Evolutionary conservation across 306 rosid species (phyloP), one percentile per base, ranked within the genome.

Genomic region (Myrica gale): DNA sequence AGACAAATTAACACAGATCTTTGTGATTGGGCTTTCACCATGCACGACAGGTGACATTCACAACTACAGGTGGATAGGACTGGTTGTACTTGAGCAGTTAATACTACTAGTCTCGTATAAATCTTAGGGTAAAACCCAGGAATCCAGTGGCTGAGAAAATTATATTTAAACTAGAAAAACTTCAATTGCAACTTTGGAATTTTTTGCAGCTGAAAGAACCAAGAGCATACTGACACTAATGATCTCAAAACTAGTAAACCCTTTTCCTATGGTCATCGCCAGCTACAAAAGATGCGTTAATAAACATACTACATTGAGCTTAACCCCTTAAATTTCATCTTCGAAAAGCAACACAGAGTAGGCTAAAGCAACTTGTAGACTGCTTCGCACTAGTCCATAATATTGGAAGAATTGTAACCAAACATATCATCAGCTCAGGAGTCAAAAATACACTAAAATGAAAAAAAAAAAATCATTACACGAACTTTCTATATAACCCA

Each of bases 401-500:
- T 69, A 62, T 70, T 68, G 61, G 78, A 51, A 73, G 66, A 6
- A 61, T 52, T 61, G 78, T 76, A 75, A 71, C 77, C 78, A 85
- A 79, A 81, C 75, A 74, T 69, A 43, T 76, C 80, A 74, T 76
- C 80, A 74, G 68, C 43, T 69, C 78, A 79, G 75, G 45, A 61
- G 63, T 26, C 17, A 70, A 81, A 80, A 56, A 67, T 55, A 45
- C 67, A 48, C 46, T 12, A 57, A 60, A 26, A 13, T 48, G 4
- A 3, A 66, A 13, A 8, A 52, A 48, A 73, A 60, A 16, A 55
- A 82, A 83, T 83, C 83, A 74, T 62, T 54, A 67, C 80, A 76
- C 39, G 81, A 84, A 86, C 76, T 80, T 88, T 87, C 92, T 91
- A 88, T 82, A 68, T 68, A 81, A 83, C 55, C 63, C 45, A 81